These are phyloP conservation scores for Botrytis deweyae DNA, from an alignment of 2,329 filamentous ascomycete species.

Conservation along the genomic window DNA sequence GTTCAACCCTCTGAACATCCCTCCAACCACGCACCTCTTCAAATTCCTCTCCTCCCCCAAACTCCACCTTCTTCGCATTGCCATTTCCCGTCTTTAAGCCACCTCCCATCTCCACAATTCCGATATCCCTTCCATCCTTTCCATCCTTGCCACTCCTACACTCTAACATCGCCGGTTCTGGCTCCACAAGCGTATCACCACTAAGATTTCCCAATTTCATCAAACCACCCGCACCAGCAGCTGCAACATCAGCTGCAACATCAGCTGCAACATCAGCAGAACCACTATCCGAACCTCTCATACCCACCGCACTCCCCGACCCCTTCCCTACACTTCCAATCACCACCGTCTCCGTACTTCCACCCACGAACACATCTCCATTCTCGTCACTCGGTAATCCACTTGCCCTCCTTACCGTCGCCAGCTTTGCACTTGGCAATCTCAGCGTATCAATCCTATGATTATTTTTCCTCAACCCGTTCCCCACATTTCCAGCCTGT, in stretches of 20 bases:
- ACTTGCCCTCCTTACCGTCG: constrained; percentile 11
- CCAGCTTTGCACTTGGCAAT: constrained; percentile 5
- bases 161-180: neutral
- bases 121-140: neutral
- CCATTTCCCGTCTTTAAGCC: neutral
- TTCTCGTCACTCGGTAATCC: neutral
- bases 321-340: neutral
- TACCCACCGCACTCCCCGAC: too few species aligned
- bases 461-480: neutral
- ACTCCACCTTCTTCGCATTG: neutral
- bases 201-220: neutral
- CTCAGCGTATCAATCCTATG: constrained; percentile 17
- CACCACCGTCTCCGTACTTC: constrained; percentile 7
- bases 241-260: neutral
- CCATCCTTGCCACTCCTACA: neutral
- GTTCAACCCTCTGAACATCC: neutral
- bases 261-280: neutral
- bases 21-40: neutral
- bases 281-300: neutral
- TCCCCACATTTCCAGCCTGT: neutral
- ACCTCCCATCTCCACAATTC: neutral
- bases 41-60: neutral
- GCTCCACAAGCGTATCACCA: neutral
- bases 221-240: neutral
- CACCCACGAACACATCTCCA: neutral